A percentile compares a stretch with the other conserved stretches of the same genome.
Evolutionary conservation across 176 grass and related monocot genomes (phyloP).

Genomic region (Miscanthus lutarioriparius): DNA sequence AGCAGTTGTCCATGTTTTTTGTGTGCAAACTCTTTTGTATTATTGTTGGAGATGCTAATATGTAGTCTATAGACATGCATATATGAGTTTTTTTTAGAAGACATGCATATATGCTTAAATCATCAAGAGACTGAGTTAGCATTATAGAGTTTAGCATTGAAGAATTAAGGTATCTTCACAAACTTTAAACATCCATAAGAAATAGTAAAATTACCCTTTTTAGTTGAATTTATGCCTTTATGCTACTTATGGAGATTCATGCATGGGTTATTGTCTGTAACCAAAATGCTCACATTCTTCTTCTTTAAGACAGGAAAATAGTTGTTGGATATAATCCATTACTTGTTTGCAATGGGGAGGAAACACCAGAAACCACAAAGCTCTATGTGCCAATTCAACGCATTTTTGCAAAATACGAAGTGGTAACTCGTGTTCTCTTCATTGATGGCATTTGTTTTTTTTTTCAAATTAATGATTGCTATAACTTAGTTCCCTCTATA

Average conservation of each 20-base stretch:
- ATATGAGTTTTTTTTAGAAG: neutral
- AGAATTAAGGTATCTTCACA: neutral
- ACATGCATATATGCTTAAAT: neutral
- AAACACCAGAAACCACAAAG: neutral
- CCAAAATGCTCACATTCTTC: neutral
- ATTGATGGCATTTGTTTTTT: too few species aligned
- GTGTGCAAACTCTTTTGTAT: neutral
- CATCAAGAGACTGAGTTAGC: neutral
- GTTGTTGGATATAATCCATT: slow-evolving; percentile 47
- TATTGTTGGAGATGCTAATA: neutral
- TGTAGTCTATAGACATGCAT: neutral
- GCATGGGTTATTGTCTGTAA: neutral
- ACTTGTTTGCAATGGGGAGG: slow-evolving; percentile 19
- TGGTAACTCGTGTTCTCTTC: slow-evolving; percentile 36
- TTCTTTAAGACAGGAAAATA: slow-evolving; percentile 54
- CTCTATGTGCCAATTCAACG: neutral
- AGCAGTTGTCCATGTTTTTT: neutral
- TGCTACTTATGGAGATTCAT: neutral
- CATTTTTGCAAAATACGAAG: slow-evolving; percentile 46
- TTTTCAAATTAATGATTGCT: neutral
- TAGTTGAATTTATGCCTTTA: neutral
- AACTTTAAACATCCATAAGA: neutral
- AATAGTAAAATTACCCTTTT: neutral
- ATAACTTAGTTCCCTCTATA: neutral
- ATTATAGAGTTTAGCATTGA: neutral